phyloP scores from a whole-genome alignment of 306 rosid species.

The Carpinus fangiana region DNA sequence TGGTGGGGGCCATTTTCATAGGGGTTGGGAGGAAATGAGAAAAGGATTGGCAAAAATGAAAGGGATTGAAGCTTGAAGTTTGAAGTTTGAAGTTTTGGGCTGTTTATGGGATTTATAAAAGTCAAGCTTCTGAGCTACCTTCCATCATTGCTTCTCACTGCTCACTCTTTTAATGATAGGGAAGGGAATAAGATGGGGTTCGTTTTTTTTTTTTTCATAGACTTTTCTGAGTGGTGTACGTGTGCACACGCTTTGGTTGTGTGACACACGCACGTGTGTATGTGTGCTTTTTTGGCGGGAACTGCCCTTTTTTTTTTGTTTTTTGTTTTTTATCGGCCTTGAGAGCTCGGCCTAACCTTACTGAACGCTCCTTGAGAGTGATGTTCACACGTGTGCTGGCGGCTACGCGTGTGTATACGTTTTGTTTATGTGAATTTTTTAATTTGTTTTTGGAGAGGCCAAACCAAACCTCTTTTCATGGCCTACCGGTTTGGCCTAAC shows the following conservation, averaged over 20 bases:
- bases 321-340: slow-evolving; percentile 23
- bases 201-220: slow-evolving; percentile 32
- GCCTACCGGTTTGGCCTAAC: slow-evolving; percentile 42
- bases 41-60: slow-evolving; percentile 32
- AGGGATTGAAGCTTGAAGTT: slow-evolving; percentile 25
- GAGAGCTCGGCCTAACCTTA: slow-evolving; percentile 52
- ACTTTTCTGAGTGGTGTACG: slow-evolving; percentile 36
- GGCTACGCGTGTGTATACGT: slow-evolving; percentile 52
- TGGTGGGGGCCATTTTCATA: slow-evolving; percentile 49
- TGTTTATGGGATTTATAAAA: slow-evolving; percentile 31
- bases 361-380: slow-evolving; percentile 39
- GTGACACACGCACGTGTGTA: slow-evolving; percentile 35
- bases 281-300: slow-evolving; percentile 67
- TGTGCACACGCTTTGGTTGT: slow-evolving; percentile 40
- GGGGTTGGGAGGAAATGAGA: slow-evolving; percentile 23
- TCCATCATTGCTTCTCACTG: slow-evolving; percentile 38
- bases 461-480: slow-evolving; percentile 25
- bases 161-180: slow-evolving; percentile 31
- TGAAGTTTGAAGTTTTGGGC: slow-evolving; percentile 40
- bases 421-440: slow-evolving; percentile 29
- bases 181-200: slow-evolving; percentile 25
- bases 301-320: background rate
- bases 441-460: slow-evolving; percentile 22
- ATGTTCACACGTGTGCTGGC: slow-evolving; percentile 59
- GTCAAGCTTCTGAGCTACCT: slow-evolving; percentile 48